A percentile compares a stretch with the other conserved stretches of the same genome.
Evolutionary conservation across 2,329 filamentous ascomycete species (phyloP).

Genomic region (Hypoxylon sp.): DNA sequence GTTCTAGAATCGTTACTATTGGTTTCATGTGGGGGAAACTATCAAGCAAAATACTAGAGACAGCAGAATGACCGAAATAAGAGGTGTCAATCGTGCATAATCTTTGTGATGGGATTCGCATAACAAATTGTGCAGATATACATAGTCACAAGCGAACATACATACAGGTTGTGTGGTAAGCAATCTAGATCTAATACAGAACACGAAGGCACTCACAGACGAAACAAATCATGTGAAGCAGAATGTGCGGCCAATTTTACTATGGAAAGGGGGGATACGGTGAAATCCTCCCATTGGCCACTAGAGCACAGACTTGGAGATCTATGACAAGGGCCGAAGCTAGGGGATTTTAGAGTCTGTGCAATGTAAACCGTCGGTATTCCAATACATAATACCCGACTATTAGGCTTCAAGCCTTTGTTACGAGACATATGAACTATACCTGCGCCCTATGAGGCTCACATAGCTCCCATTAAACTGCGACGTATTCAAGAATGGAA

Average conservation of each 20-base stretch:
- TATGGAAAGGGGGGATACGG: slow-evolving; percentile 27
- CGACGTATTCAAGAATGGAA: neutral
- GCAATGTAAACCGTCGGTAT: slow-evolving; percentile 19
- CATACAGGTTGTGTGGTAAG: slow-evolving; percentile 7
- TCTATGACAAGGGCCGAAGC: slow-evolving; percentile 32
- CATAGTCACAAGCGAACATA: no score
- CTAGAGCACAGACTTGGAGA: slow-evolving; percentile 41
- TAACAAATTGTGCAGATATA: slow-evolving; percentile 9
- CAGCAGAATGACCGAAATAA: neutral
- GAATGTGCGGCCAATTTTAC: slow-evolving; percentile 40
- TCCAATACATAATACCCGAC: slow-evolving; percentile 14
- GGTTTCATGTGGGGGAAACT: slow-evolving; percentile 4
- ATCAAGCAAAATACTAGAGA: neutral
- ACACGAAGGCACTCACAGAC: slow-evolving; percentile 34
- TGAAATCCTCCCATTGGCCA: slow-evolving; percentile 40
- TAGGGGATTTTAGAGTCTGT: slow-evolving; percentile 24
- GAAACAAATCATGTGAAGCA: slow-evolving; percentile 41
- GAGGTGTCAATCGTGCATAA: neutral
- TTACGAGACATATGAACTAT: slow-evolving; percentile 23
- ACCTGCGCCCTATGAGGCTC: neutral
- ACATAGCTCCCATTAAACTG: neutral
- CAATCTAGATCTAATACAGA: slow-evolving; percentile 32
- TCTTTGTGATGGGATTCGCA: slow-evolving; percentile 14
- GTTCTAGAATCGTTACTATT: slow-evolving; percentile 9
- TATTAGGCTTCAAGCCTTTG: slow-evolving; percentile 27